phyloP scores from a whole-genome alignment of 768 basidiomycete species.

The Suillus sp. region DNA sequence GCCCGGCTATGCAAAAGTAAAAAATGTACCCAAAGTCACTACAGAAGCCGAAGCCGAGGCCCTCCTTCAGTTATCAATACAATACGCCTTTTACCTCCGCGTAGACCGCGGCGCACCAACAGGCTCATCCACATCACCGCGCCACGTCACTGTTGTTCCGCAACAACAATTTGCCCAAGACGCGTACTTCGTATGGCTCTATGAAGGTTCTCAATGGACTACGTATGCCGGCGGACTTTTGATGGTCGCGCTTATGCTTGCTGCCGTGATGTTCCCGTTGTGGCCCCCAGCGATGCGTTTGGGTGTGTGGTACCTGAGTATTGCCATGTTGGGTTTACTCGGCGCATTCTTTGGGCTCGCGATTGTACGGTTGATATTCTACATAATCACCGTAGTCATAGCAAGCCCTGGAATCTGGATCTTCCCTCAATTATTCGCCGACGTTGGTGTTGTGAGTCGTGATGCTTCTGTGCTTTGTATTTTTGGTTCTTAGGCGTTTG shows the following conservation, averaged over 20 bases:
- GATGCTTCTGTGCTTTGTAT: neutral
- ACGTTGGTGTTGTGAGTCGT: slow-evolving; percentile 92
- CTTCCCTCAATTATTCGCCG: slow-evolving; percentile 96
- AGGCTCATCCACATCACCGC: slow-evolving; percentile 63
- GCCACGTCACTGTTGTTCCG: slow-evolving; percentile 70
- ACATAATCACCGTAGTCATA: slow-evolving; percentile 85
- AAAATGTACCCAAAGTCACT: slow-evolving; percentile 73
- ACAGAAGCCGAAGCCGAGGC: slow-evolving; percentile 74
- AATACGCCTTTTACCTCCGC: slow-evolving; percentile 90
- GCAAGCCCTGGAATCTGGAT: slow-evolving; percentile 96
- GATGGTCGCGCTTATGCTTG: slow-evolving; percentile 93
- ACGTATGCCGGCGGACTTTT: slow-evolving; percentile 87
- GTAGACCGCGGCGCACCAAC: slow-evolving; percentile 70
- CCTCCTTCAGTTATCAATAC: slow-evolving; percentile 69
- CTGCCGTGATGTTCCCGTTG: slow-evolving; percentile 98
- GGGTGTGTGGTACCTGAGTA: slow-evolving; percentile 94
- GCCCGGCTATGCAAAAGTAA: slow-evolving; percentile 88
- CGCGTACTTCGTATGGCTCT: slow-evolving; percentile 96
- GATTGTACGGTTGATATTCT: slow-evolving; percentile 89
- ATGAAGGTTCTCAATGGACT: slow-evolving; percentile 91
- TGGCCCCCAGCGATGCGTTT: slow-evolving; percentile 94
- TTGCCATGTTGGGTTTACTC: slow-evolving; percentile 84
- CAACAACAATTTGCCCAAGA: slow-evolving; percentile 78
- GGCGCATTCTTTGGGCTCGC: slow-evolving; percentile 90
- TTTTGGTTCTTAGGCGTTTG: neutral